Percentiles rank a stretch among this genome's conserved stretches.
These are phyloP conservation scores for Acorus gramineus DNA, from an alignment of 106 monocot genomes.

Conservation along the genomic window DNA sequence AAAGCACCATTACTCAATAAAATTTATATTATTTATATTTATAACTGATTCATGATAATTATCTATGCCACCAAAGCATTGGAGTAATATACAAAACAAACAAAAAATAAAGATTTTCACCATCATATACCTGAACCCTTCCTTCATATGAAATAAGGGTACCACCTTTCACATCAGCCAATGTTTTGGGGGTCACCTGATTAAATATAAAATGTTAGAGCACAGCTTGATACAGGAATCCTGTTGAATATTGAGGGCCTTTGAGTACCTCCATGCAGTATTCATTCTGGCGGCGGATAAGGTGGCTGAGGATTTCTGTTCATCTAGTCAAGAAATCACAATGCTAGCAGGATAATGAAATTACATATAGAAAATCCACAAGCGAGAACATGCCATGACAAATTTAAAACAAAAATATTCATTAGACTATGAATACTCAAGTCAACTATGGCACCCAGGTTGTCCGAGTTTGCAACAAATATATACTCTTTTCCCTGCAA, in stretches of 20 bases:
- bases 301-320: conserved; percentile 83
- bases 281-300: conserved; percentile 77
- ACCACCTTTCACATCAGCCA: conserved; percentile 99
- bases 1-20: too few species aligned
- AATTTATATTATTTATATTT: too few species aligned
- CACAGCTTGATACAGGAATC: neutral
- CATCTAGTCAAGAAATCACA: conserved; percentile 24
- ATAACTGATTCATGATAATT: too few species aligned
- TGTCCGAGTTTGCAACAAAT: conserved; percentile 91
- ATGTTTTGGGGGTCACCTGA: conserved; percentile 96
- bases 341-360: neutral
- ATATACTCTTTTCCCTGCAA: conserved; percentile 94
- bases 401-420: neutral
- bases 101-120: too few species aligned
- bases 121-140: conserved; percentile 69
- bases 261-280: conserved; percentile 87
- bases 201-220: neutral
- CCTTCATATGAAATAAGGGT: conserved; percentile 97
- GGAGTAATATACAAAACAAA: too few species aligned
- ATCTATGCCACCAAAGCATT: too few species aligned
- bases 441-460: conserved; percentile 90
- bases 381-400: too few species aligned
- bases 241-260: neutral
- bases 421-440: conserved; percentile 42
- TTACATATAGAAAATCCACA: neutral